These are phyloP conservation scores for Triticum timopheevii DNA, from an alignment of 176 grass and related monocot genomes.

Conservation along the genomic window DNA sequence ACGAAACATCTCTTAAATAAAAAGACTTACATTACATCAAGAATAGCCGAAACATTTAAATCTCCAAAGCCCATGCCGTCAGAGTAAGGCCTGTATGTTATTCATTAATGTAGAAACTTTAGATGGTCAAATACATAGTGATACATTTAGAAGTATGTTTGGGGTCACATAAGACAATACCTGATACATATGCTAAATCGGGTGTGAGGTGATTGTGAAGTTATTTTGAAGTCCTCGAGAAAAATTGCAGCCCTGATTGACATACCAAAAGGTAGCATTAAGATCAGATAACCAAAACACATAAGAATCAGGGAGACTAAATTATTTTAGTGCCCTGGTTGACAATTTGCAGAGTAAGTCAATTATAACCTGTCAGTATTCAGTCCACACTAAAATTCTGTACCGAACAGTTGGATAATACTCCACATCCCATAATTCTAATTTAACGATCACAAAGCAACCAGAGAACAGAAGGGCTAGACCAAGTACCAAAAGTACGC, in stretches of 20 bases:
- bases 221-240: constrained; percentile 78
- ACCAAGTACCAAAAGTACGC: not conserved
- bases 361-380: not conserved
- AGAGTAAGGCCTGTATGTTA: constrained; percentile 76
- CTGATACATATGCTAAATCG: constrained; percentile 75
- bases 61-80: constrained; percentile 61
- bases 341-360: not conserved
- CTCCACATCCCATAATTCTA: not conserved
- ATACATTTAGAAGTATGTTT: constrained; percentile 12
- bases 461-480: not conserved
- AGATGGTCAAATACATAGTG: constrained; percentile 1
- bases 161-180: constrained; percentile 34
- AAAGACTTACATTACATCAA: constrained; percentile 64
- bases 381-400: not conserved
- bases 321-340: not conserved
- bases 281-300: not conserved
- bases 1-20: constrained; percentile 9
- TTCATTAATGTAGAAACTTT: constrained; percentile 13
- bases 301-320: not conserved
- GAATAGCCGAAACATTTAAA: constrained; percentile 65
- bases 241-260: constrained; percentile 72
- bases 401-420: not conserved
- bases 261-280: constrained; percentile 15
- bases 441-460: not conserved
- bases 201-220: constrained; percentile 61